These are phyloP conservation scores for Mycena venus DNA, from an alignment of 768 basidiomycete species.

Conservation along the genomic window DNA sequence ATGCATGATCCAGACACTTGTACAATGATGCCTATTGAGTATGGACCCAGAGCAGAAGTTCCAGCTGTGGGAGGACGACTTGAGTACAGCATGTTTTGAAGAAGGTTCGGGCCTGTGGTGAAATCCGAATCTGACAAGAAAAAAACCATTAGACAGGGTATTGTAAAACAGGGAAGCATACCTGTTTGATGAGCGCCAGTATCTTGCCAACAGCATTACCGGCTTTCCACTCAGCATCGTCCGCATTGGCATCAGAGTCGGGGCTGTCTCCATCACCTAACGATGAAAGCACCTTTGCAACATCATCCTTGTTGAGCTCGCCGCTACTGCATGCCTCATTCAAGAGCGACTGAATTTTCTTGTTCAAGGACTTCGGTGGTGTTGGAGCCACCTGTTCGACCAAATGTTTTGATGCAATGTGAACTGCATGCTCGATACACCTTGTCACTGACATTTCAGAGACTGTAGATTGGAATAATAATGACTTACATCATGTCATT, in stretches of 20 bases:
- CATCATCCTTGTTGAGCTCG: not conserved
- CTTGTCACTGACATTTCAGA: too few species aligned
- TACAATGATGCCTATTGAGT: slow-evolving; percentile 33
- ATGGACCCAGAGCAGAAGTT: too few species aligned
- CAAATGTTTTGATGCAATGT: too few species aligned
- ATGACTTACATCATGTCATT: too few species aligned
- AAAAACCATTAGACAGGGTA: too few species aligned
- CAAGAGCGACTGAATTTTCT: slow-evolving; percentile 15
- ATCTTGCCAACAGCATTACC: not conserved
- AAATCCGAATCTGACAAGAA: slow-evolving; percentile 34
- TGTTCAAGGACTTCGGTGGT: slow-evolving; percentile 7
- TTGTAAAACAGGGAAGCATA: too few species aligned
- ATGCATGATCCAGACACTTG: slow-evolving; percentile 23
- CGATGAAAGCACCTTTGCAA: not conserved
- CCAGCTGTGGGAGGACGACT: too few species aligned
- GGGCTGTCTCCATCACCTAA: not conserved
- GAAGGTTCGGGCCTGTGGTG: slow-evolving; percentile 31
- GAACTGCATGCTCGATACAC: too few species aligned
- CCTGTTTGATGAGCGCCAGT: not conserved
- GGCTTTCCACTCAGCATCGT: too few species aligned
- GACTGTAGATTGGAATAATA: too few species aligned
- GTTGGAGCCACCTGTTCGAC: slow-evolving; percentile 15
- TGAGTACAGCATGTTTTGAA: slow-evolving; percentile 23
- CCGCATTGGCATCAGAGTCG: not conserved
- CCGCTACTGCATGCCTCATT: not conserved